Evolutionary conservation across 2,329 filamentous ascomycete species (phyloP), one percentile per base, ranked within the genome.

Genomic region (Alternaria dauci): DNA sequence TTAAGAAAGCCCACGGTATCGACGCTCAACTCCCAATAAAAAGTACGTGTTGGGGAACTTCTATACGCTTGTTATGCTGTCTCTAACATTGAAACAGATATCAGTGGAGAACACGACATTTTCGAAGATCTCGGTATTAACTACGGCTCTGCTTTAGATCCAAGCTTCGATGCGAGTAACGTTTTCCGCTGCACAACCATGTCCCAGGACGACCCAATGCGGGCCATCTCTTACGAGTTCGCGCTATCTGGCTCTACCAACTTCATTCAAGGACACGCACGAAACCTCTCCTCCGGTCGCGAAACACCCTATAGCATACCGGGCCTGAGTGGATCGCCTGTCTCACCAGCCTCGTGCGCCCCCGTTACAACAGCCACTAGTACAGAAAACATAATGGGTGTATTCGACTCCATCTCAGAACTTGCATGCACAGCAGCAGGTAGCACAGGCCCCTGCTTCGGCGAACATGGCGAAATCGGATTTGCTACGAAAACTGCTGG

Each of bases 1-100:
- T 83, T 75, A 83, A 83, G 66, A 81, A 82, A 66, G 81, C 81
- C 5, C 81, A 83, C 48, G 81, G 81, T 3, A 74, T 83, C 30
- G 65, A 71, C 5, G 32, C 43, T 5, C 61, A 47, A 16, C 50
- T 57, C 8, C 54, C 62, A 8, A 20, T 59, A 3, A 46, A 57
- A 55, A 55, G 66, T 71, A 63, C 2, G 46, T 50, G 3, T 7
- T 34, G 2, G 4, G 8, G 16, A 16, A 12, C 4, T 14, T 3
- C 28, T 9, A 12, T n/a, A 25, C 25, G 38, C 1, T 5, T n/a
- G 23, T 25, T 5, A 8, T 12, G 18, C 14, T 34, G 7, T 30
- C 5, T 39, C 48, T 58, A 9, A 61, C 48, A 6, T 43, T 6
- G n/a, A 32, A 9, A 14, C 26, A 66, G 65, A 52, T 2, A 57